Conservation (phyloP, 163 green algal genomes). For the Prototheca cutis region DNA sequence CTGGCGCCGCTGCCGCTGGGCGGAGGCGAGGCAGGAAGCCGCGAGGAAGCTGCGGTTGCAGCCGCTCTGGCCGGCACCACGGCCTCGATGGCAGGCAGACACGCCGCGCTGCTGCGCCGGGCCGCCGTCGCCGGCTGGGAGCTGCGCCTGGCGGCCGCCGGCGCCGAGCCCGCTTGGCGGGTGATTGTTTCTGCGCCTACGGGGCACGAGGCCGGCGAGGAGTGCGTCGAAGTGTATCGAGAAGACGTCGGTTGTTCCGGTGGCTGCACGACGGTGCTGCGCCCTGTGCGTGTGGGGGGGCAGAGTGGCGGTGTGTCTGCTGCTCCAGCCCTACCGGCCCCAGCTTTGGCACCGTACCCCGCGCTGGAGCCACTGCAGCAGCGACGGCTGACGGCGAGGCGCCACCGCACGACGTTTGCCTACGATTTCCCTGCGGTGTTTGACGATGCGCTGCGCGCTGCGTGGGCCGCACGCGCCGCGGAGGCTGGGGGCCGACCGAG, state of each 20-base stretch:
- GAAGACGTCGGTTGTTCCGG: constrained; percentile 41
- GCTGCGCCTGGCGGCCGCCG: constrained; percentile 44
- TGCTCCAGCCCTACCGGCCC: too few relatives aligned
- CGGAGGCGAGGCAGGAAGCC: background rate
- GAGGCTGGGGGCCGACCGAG: constrained; percentile 41
- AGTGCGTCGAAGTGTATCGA: constrained; percentile 76
- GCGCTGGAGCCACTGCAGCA: constrained; percentile 62
- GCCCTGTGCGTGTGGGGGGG: too few relatives aligned
- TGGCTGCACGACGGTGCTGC: too few relatives aligned
- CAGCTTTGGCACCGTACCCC: constrained; percentile 32
- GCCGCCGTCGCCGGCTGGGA: constrained; percentile 73
- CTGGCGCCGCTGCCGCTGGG: constrained; percentile 56
- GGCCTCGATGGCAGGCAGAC: constrained; percentile 25
- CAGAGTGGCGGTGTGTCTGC: too few relatives aligned
- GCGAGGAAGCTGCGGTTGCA: constrained; percentile 40
- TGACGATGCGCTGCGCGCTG: constrained; percentile 63
- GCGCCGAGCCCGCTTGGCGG: constrained; percentile 45
- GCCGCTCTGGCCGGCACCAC: constrained; percentile 41
- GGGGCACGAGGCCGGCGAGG: constrained; percentile 76
- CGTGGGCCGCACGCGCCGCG: constrained; percentile 55
- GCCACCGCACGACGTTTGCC: constrained; percentile 81
- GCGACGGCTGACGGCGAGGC: constrained; percentile 67
- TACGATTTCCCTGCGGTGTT: constrained; percentile 88
- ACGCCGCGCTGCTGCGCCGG: constrained; percentile 24
- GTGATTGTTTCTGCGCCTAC: constrained; percentile 74